Evolutionary conservation across 495 filamentous ascomycete species (phyloP).

Genomic region (Xanthoparmelia taractica): DNA sequence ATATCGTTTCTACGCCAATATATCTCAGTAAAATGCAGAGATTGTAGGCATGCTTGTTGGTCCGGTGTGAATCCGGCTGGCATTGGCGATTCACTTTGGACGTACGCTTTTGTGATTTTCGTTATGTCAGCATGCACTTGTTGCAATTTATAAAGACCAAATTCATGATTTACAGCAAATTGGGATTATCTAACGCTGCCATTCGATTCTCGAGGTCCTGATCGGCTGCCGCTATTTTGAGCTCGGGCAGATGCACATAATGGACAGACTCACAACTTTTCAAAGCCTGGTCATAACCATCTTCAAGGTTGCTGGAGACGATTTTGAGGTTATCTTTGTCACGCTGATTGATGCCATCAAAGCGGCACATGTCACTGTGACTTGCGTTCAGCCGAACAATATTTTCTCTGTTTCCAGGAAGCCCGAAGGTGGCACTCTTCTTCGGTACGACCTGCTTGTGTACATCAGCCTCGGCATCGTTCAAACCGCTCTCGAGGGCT

Average conservation of each 20-base stretch:
- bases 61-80: background rate
- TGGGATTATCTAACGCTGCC: background rate
- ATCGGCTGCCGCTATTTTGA: too few relatives aligned
- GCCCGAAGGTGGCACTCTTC: constrained; percentile 17
- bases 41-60: constrained; percentile 11
- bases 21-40: constrained; percentile 17
- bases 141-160: background rate
- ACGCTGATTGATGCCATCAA: background rate
- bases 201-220: too few relatives aligned
- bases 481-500: too few relatives aligned
- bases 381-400: constrained; percentile 15
- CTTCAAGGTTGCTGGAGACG: constrained; percentile 15
- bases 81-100: background rate
- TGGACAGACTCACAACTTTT: background rate
- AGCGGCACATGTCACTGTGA: constrained; percentile 17
- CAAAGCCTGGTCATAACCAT: constrained; percentile 9
- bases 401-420: constrained; percentile 18
- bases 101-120: background rate
- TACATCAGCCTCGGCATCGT: too few relatives aligned
- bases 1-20: constrained; percentile 16
- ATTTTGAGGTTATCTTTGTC: constrained; percentile 15
- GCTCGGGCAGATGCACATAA: background rate
- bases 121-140: background rate
- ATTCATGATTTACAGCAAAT: background rate
- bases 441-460: background rate